A percentile compares a stretch with the other conserved stretches of the same genome.
Conservation (phyloP, 805 yeast genomes). For the Trichomonascus vanleenenianus region DNA sequence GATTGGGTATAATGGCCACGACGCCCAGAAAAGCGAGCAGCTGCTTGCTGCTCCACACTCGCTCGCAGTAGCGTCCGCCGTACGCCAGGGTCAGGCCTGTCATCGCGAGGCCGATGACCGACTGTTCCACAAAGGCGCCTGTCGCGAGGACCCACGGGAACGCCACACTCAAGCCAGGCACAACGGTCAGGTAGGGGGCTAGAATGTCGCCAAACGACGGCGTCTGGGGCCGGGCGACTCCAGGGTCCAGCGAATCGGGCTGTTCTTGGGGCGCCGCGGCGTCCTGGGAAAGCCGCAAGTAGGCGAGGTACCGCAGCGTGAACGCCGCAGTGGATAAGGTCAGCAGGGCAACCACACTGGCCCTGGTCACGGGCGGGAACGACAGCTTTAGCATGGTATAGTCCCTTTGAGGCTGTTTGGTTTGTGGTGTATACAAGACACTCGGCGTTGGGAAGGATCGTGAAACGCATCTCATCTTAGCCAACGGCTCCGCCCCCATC, state of each 20-base stretch:
- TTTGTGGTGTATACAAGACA: too few relatives aligned
- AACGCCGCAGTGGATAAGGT: constrained; percentile 4
- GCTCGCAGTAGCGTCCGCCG: constrained; percentile 58
- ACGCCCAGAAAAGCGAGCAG: constrained; percentile 40
- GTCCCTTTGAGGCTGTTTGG: too few relatives aligned
- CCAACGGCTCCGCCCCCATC: too few relatives aligned
- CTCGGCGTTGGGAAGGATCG: too few relatives aligned
- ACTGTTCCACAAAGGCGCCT: constrained; percentile 39
- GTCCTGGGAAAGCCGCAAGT: not conserved
- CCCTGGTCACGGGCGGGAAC: constrained; percentile 16
- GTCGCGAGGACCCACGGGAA: constrained; percentile 48
- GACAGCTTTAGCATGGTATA: constrained; percentile 5
- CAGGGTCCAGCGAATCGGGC: not conserved
- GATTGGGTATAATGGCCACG: constrained; percentile 32
- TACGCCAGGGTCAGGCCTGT: constrained; percentile 38
- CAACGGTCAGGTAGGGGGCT: constrained; percentile 13
- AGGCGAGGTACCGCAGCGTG: constrained; percentile 8
- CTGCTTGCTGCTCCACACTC: constrained; percentile 54
- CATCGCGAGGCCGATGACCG: constrained; percentile 32
- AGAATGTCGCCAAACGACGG: constrained; percentile 8
- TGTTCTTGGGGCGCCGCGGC: too few relatives aligned
- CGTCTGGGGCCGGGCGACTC: not conserved
- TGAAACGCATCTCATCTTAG: too few relatives aligned
- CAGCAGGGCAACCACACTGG: constrained; percentile 4
- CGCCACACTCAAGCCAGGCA: constrained; percentile 11